Conservation (phyloP, 495 filamentous ascomycete species). For the Cercophora samala region DNA sequence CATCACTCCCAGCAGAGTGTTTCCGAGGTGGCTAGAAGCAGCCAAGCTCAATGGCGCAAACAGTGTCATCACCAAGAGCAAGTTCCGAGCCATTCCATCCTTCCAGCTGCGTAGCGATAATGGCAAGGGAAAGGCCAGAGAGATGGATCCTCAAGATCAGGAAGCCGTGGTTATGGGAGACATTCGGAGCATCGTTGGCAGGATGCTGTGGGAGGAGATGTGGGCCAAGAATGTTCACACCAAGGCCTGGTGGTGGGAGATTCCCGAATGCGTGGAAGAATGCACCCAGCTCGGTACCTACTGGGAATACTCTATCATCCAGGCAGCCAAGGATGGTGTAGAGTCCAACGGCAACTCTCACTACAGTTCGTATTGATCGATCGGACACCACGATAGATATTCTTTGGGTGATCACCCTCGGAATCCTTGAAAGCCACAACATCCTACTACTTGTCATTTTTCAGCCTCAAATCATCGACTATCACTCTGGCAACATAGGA, state of each 20-base stretch:
- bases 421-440: too few species aligned
- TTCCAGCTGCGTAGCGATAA: conserved; percentile 16
- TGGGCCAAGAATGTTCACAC: conserved; percentile 47
- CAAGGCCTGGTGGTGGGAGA: conserved; percentile 52
- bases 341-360: background rate
- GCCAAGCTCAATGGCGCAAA: conserved; percentile 36
- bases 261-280: conserved; percentile 44
- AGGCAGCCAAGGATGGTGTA: conserved; percentile 38
- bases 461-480: too few species aligned
- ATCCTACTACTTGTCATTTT: too few species aligned
- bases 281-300: conserved; percentile 44
- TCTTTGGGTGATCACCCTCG: too few species aligned
- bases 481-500: too few species aligned
- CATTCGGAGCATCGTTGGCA: conserved; percentile 37
- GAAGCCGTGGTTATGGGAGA: conserved; percentile 24
- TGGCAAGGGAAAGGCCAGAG: background rate
- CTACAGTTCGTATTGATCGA: background rate
- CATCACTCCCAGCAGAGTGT: conserved; percentile 40
- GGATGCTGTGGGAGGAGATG: conserved; percentile 44
- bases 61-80: conserved; percentile 35
- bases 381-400: background rate
- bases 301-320: conserved; percentile 47
- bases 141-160: conserved; percentile 2
- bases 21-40: conserved; percentile 44
- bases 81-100: conserved; percentile 34